Base-by-base conservation (phyloP, 768 basidiomycete genomes). In the Pleurotus sapidus region DNA sequence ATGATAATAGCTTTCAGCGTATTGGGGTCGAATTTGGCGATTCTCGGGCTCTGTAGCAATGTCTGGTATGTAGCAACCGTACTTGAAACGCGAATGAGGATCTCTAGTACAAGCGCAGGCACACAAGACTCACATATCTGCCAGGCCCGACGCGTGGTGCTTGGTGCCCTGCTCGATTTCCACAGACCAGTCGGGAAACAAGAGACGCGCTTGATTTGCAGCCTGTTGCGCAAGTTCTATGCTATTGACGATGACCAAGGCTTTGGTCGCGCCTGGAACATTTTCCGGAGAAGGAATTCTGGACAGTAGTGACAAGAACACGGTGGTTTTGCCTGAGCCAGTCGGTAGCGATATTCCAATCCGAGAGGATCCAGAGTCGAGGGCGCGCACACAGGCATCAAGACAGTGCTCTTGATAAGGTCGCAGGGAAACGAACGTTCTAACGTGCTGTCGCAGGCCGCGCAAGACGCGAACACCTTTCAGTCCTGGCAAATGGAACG, bases 21-120 rank as follows among this genome's bases (percentile, higher is more conserved):
- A 8, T 69, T 65, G 3, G 89, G 87, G 64, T 87, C 77, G 67
- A 95, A 96, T 67, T 95, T 96, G 5, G 75, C 76, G 55, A 94
- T 66, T 17, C 92, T 80, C 7, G 80, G 72, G 4, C 77, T 69
- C 56, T 81, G 86, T 34, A 86, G 76, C 9, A 95, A 75, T 0
- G 91, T 96, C 69, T 97, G 93, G 65, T 91, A 93, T 3, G 93
- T 95, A 3, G 92, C 93, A 45, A 95, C 83, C 0, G 93, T 95
- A 8, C 27, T 30, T 30, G 27, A 8, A 30, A 30, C 27, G 27
- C 27, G 27, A 7, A 30, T 30, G 6, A 30, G 8, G 6, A 30
- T 8, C 27, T 8, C 27, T 5, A 8, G 6, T 7, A 5, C 2
- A 6, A 30, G 6, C 27, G 27, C 8, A 1, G 27, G 8, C 8